phyloP scores from a whole-genome alignment of 2,329 filamentous ascomycete species.

The Blumeriella jaapii region DNA sequence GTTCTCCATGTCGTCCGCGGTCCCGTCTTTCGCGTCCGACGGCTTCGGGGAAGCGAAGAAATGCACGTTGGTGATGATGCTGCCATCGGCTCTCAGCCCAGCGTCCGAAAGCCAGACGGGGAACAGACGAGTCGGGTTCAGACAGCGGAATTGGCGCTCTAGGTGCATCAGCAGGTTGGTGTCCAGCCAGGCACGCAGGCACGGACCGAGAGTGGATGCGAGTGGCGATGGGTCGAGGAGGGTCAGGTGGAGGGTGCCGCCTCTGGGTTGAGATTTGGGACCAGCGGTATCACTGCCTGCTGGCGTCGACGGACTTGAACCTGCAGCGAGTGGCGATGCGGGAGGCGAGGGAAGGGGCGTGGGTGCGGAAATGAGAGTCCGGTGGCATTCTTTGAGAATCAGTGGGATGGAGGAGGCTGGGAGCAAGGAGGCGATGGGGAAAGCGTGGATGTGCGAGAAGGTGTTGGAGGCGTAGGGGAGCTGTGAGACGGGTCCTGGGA shows the following conservation, averaged over 20 bases:
- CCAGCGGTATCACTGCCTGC: not conserved
- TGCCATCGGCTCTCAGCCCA: slow-evolving; percentile 33
- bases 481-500: slow-evolving; percentile 28
- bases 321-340: not conserved
- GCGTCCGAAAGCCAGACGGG: slow-evolving; percentile 47
- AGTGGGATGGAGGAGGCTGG: slow-evolving; percentile 43
- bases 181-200: slow-evolving; percentile 49
- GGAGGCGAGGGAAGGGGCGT: not conserved
- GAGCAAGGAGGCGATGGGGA: slow-evolving; percentile 45
- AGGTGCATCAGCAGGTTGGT: slow-evolving; percentile 47
- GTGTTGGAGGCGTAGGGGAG: slow-evolving; percentile 28
- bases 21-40: not conserved
- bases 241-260: slow-evolving; percentile 45
- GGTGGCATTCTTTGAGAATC: slow-evolving; percentile 44
- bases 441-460: slow-evolving; percentile 40
- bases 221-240: slow-evolving; percentile 52
- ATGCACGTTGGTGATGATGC: slow-evolving; percentile 15
- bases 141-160: slow-evolving; percentile 45
- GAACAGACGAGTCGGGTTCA: slow-evolving; percentile 45
- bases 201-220: slow-evolving; percentile 42
- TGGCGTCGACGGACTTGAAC: slow-evolving; percentile 3
- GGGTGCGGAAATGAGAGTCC: slow-evolving; percentile 35
- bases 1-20: slow-evolving; percentile 3
- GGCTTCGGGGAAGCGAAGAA: slow-evolving; percentile 18
- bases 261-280: slow-evolving; percentile 11